Evolutionary conservation across 140 eudicot species (phyloP).

Genomic region (Ambrosia hybrid): DNA sequence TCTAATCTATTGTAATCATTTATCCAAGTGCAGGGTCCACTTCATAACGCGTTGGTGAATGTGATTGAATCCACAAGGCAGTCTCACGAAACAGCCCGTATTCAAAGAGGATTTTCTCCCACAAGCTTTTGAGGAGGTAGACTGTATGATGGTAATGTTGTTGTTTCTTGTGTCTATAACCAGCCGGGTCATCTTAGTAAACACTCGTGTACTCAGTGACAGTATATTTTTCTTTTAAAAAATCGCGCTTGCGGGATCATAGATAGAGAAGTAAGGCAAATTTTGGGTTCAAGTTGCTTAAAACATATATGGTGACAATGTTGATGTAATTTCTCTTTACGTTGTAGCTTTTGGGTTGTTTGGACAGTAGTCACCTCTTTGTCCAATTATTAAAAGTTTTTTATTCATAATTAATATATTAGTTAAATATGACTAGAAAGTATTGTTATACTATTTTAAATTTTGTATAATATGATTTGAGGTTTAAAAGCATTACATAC

Average conservation of each 20-base stretch:
- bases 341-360: slow-evolving; percentile 33
- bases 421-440: too few species aligned
- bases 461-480: too few species aligned
- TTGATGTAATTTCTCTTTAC: slow-evolving; percentile 22
- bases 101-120: slow-evolving; percentile 78
- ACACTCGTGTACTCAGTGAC: slow-evolving; percentile 26
- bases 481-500: too few species aligned
- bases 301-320: slow-evolving; percentile 11
- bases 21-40: slow-evolving; percentile 49
- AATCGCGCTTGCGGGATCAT: slow-evolving; percentile 20
- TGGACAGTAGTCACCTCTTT: too few species aligned
- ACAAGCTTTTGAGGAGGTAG: slow-evolving; percentile 67
- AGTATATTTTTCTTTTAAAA: slow-evolving; percentile 21
- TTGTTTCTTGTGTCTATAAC: slow-evolving; percentile 38
- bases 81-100: slow-evolving; percentile 74
- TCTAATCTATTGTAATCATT: slow-evolving; percentile 1
- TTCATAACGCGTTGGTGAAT: slow-evolving; percentile 55
- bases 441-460: too few species aligned
- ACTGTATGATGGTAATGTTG: slow-evolving; percentile 44
- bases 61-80: slow-evolving; percentile 71
- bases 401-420: too few species aligned
- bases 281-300: slow-evolving; percentile 35
- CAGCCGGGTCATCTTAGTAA: slow-evolving; percentile 7
- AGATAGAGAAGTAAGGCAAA: slow-evolving; percentile 35
- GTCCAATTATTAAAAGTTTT: too few species aligned